phyloP scores from a whole-genome alignment of 441 rosid species.

The Pelargonium myrrhifolium region DNA sequence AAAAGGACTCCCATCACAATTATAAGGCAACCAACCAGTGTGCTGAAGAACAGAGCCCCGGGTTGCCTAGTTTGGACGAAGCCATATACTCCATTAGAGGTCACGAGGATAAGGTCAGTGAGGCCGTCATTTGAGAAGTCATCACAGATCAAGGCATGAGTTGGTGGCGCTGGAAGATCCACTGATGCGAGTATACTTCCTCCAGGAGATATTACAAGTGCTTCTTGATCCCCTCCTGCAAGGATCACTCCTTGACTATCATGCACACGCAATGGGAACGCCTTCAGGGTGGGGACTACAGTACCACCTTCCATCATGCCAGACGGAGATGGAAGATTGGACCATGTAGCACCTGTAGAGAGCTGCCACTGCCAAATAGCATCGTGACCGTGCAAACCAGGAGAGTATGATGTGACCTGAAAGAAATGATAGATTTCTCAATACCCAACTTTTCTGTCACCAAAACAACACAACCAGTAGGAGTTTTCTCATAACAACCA shows the following conservation, averaged over 20 bases:
- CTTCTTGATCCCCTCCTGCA: constrained; percentile 90
- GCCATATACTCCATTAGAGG: constrained; percentile 81
- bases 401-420: constrained; percentile 88
- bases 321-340: constrained; percentile 85
- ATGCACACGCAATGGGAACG: constrained; percentile 60
- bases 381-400: constrained; percentile 75
- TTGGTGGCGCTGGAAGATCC: constrained; percentile 84
- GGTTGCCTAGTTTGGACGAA: constrained; percentile 95
- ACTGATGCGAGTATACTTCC: constrained; percentile 69
- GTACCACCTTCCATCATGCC: constrained; percentile 70
- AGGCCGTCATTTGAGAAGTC: constrained; percentile 93
- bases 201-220: constrained; percentile 70
- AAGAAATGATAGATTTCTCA: constrained; percentile 13
- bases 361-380: constrained; percentile 97
- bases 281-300: constrained; percentile 78
- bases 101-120: constrained; percentile 75
- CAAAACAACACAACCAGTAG: background rate
- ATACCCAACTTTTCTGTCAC: background rate
- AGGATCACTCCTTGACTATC: constrained; percentile 86
- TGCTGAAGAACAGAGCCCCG: constrained; percentile 96
- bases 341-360: constrained; percentile 87
- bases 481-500: background rate
- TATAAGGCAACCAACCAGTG: constrained; percentile 83
- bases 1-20: constrained; percentile 91
- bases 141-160: constrained; percentile 69